Evolutionary conservation across 192 early-diverging fungal species (phyloP), one percentile per base, ranked within the genome.

Genomic region (Backusella liffmaniae): DNA sequence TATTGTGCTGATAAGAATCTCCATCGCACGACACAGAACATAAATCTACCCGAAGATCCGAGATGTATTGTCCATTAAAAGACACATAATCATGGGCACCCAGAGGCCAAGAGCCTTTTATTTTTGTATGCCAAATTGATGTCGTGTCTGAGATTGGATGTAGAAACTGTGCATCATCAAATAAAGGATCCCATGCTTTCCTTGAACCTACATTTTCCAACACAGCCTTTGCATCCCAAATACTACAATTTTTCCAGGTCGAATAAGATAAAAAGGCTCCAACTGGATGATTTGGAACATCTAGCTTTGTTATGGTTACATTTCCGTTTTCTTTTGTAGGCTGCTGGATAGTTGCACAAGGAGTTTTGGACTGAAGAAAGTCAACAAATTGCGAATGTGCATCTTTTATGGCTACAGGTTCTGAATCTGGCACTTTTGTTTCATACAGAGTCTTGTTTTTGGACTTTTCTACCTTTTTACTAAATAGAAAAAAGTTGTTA

Each of bases 211-310:
- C 39, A 79, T 83, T 84, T 34, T 83, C 83, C 15, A 86, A 34
- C 9, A 77, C 81, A 2, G 85, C 85, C 69, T 86, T 86, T 34
- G 80, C 74, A 46, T 86, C 85, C 85, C 85, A 86, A 41, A 86
- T 83, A 41, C 79, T 76, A 34, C 81, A 86, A 37, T 80, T 69
- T 35, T 84, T 75, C 76, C 84, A 86, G 1, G 77, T 34, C 34
- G 83, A 73, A 26, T 86, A 80, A 37, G 82, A 79, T 41, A 79
- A 76, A 66, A 83, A 72, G 39, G 79, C 82, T 0, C 82, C 84
- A 1, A 77, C 69, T 12, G 77, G 75, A 71, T 85, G 82, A 4
- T 77, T 82, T 5, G 83, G 82, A 12, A 71, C 66, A 29, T 83
- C 82, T 10, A 81, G 39, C 1, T 85, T 80, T 9, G 70, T 76